Evolutionary conservation across 169 alveolate species (phyloP), one percentile per base, ranked within the genome.

Genomic region (Cryptosporidium ryanae): DNA sequence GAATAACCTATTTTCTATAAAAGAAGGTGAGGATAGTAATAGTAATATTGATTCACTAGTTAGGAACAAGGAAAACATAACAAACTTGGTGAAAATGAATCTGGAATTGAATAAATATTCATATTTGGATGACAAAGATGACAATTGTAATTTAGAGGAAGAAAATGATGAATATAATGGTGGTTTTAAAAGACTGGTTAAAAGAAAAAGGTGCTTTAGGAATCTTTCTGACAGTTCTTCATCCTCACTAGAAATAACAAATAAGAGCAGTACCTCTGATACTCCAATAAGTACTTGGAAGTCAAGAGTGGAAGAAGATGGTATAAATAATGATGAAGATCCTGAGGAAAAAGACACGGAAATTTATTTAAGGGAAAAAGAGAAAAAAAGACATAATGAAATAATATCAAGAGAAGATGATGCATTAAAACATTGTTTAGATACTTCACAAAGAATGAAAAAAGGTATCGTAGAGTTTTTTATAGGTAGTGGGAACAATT

Each of bases 401-500:
- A 31, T 25, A 31, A 68, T 48, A 27, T 13, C 38, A 17, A 61
- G 49, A 55, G 87, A 76, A 29, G 87, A 76, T 15, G 32, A 61
- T n/a, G 87, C 87, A 17, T 25, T 76, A 21, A 13, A 43, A 25
- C 38, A 55, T 43, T 76, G 87, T 23, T 44, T 76, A 50, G 71
- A 61, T 25, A 61, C 59, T 4, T 55, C 87, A 32, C 31, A n/a
- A n/a, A 55, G 48, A 50, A 76, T 76, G 87, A 76, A 76, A n/a
- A 59, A 61, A 38, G 87, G 76, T 23, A 76, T 76, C 18, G 64
- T 76, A 5, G 71, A 76, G 31, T 76, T 76, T 76, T 76, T 76
- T 13, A 70, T 55, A 2, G 87, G 87, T 32, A 54, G 13, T 54
- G 64, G 13, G 29, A 38, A 29, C 52, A 29, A 7, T 18, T 21